Evolutionary conservation across 768 basidiomycete genomes (phyloP).

Genomic region (Brasilioporus rufonigricans): DNA sequence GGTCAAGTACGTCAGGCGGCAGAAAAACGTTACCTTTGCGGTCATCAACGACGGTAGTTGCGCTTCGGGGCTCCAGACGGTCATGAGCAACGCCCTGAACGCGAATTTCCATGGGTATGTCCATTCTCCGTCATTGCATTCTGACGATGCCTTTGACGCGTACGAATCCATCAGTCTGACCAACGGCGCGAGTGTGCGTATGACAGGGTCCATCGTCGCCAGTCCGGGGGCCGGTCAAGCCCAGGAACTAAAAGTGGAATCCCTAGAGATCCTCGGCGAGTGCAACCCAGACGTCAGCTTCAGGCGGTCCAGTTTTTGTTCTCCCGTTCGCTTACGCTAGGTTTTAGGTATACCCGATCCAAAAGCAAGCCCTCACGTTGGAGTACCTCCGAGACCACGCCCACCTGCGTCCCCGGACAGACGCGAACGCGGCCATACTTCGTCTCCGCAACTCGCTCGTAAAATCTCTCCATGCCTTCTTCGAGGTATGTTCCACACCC

Average conservation of each 20-base stretch:
- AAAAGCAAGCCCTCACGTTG: constrained; percentile 77
- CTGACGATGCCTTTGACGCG: constrained; percentile 1
- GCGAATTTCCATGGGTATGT: constrained; percentile 20
- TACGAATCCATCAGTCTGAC: constrained; percentile 37
- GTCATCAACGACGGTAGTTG: constrained; percentile 81
- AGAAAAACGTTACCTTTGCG: constrained; percentile 87
- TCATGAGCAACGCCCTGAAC: constrained; percentile 43
- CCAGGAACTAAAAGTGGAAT: constrained; percentile 50
- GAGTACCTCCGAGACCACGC: constrained; percentile 84
- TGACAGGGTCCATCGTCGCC: constrained; percentile 44
- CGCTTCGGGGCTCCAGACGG: constrained; percentile 70
- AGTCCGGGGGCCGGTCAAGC: constrained; percentile 52
- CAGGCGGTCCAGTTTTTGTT: background rate
- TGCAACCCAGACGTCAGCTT: constrained; percentile 54
- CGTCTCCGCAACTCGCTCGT: constrained; percentile 63
- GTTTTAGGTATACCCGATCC: constrained; percentile 79
- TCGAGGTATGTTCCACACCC: constrained; percentile 54
- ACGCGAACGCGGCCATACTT: constrained; percentile 68
- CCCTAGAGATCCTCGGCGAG: constrained; percentile 48
- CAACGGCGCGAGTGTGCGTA: constrained; percentile 53
- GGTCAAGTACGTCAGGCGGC: constrained; percentile 81
- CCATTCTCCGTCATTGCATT: background rate
- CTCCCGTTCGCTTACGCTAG: constrained; percentile 4
- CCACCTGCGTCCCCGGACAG: constrained; percentile 84
- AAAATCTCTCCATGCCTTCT: constrained; percentile 60